Percentiles rank a stretch among this genome's conserved stretches.
Conservation (phyloP, 1,139 yeast species). For the Tardiomyces blankii region DNA sequence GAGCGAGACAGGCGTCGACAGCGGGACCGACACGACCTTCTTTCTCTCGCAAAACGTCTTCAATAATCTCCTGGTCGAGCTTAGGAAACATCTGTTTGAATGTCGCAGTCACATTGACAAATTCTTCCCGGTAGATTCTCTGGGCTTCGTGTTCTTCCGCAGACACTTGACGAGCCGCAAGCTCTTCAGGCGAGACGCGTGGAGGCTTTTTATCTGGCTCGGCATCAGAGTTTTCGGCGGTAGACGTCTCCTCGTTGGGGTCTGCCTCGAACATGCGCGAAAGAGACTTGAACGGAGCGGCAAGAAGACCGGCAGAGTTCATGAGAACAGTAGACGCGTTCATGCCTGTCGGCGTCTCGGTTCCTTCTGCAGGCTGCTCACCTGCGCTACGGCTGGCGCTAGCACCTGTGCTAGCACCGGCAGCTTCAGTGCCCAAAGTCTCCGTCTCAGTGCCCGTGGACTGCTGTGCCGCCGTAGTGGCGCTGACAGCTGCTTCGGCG, state of each 20-base stretch:
- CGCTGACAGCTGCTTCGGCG: too few relatives aligned
- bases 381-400: too few relatives aligned
- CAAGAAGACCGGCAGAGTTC: constrained; percentile 27
- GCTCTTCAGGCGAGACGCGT: constrained; percentile 20
- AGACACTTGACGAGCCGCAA: constrained; percentile 29
- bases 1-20: constrained; percentile 46
- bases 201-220: not conserved
- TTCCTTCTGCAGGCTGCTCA: constrained; percentile 1
- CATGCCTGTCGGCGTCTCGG: constrained; percentile 6
- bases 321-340: constrained; percentile 25
- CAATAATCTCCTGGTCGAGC: constrained; percentile 54
- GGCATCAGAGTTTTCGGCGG: not conserved
- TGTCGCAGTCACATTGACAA: constrained; percentile 33
- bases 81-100: constrained; percentile 67
- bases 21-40: constrained; percentile 63
- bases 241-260: constrained; percentile 8
- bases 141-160: constrained; percentile 28
- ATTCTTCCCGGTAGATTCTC: constrained; percentile 29
- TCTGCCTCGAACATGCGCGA: constrained; percentile 24
- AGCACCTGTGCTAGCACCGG: too few relatives aligned
- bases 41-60: constrained; percentile 59
- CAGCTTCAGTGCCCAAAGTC: too few relatives aligned
- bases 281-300: constrained; percentile 24
- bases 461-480: too few relatives aligned
- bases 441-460: too few relatives aligned